Base-by-base conservation (phyloP, 768 basidiomycete genomes). In the Tephrocybe sp. region DNA sequence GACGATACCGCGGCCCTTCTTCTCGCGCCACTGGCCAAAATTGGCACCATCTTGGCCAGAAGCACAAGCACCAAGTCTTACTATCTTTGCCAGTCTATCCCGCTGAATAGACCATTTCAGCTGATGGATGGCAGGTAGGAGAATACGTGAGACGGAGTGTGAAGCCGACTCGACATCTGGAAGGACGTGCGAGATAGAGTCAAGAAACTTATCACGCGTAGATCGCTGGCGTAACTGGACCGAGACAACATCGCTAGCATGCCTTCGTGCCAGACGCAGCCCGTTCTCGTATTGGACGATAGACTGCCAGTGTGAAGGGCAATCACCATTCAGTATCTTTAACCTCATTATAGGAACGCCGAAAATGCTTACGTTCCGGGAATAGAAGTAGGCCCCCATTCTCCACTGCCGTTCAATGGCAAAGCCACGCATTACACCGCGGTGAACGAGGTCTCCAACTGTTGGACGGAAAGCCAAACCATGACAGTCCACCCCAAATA, bases 81-180 rank as follows among this genome's bases (percentile, higher is more conserved):
- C 71, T 52, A 77, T 64, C 61, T 73, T 77, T 4, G 86, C 79
- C 22, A 87, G 68, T 40, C 70, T 72, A 59, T 88, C 88, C 11
- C 75, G 72, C 58, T 82, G 80, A 41, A 87, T 64, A 31, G 77
- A 81, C 85, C 86, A 89, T 62, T 88, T 88, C 52, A 89, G 72
- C 60, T 78, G 71, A 49, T 78, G 81, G 59, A 88, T 73, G 19
- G 78, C 70, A 12, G 87, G 84, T 3, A 88, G 66, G 21, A 90
- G 73, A 7, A 76, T 72, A 23, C 83, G 79, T 1, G 83, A 83
- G 42, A 88, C 67, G 16, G 65, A 69, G 4, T 73, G 66, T 0
- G 77, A 79, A 5, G 82, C 80, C 2, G 77, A 79, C 55, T 86
- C 83, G 27, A 82, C 68, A 58, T 86, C 84, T 0, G 86, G 85